These are phyloP conservation scores for Boletus mariae DNA, from an alignment of 1,284 basidiomycete genomes.

Conservation along the genomic window DNA sequence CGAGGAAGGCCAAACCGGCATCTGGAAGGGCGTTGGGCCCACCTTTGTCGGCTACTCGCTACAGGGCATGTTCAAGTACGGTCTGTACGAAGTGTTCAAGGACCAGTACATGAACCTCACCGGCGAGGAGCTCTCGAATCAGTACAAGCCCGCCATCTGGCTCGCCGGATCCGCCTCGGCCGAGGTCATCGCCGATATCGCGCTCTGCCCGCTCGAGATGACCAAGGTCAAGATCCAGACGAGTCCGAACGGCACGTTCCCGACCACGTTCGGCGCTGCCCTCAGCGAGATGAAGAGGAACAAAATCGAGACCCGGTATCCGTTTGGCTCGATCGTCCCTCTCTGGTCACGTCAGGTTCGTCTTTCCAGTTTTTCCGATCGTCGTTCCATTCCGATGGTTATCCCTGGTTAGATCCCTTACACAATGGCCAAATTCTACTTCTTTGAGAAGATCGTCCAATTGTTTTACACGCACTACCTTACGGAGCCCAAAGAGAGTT, in stretches of 20 bases:
- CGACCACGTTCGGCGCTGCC: slow-evolving; percentile 67
- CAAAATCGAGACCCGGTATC: slow-evolving; percentile 68
- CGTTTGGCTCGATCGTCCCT: slow-evolving; percentile 76
- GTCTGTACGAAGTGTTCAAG: slow-evolving; percentile 96
- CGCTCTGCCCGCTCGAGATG: slow-evolving; percentile 80
- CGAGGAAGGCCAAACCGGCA: slow-evolving; percentile 80
- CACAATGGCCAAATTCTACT: slow-evolving; percentile 87
- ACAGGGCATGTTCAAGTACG: slow-evolving; percentile 97
- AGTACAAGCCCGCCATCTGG: slow-evolving; percentile 94
- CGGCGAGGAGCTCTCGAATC: slow-evolving; percentile 77
- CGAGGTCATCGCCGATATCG: slow-evolving; percentile 93
- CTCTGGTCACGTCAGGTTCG: slow-evolving; percentile 81
- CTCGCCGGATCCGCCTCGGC: slow-evolving; percentile 90
- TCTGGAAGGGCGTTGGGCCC: slow-evolving; percentile 93
- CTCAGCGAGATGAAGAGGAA: slow-evolving; percentile 60
- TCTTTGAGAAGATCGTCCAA: slow-evolving; percentile 76
- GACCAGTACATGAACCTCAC: slow-evolving; percentile 83
- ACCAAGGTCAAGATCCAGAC: slow-evolving; percentile 86
- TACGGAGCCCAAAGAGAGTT: slow-evolving; percentile 68
- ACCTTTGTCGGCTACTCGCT: slow-evolving; percentile 92
- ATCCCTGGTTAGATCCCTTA: slow-evolving; percentile 63
- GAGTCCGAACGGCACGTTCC: slow-evolving; percentile 68
- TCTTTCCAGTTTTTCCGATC: not conserved
- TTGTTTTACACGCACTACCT: slow-evolving; percentile 76
- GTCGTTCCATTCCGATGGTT: not conserved